These are phyloP conservation scores for Trametes elegans DNA, from an alignment of 768 basidiomycete genomes.

Conservation along the genomic window DNA sequence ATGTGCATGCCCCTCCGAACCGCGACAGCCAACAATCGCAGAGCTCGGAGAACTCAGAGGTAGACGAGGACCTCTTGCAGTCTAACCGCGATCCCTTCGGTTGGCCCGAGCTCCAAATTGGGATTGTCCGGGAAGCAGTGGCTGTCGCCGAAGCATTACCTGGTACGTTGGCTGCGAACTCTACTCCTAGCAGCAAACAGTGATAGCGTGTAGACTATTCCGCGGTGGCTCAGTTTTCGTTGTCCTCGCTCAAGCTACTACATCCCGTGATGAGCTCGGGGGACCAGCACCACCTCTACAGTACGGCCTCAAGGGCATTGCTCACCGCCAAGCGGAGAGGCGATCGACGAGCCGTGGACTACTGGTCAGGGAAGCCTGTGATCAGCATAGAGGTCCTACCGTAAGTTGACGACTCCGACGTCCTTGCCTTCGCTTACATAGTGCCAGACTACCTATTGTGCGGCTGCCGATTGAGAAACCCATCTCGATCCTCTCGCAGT, in stretches of 20 bases:
- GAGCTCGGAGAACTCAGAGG: slow-evolving; percentile 3
- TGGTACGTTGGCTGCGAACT: slow-evolving; percentile 47
- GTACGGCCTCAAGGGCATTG: slow-evolving; percentile 70
- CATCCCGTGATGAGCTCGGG: slow-evolving; percentile 62
- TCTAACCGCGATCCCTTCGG: slow-evolving; percentile 62
- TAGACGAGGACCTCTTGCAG: slow-evolving; percentile 40
- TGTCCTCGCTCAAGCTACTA: slow-evolving; percentile 80
- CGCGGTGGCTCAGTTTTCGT: slow-evolving; percentile 82
- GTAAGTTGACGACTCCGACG: slow-evolving; percentile 44
- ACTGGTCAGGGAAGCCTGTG: slow-evolving; percentile 84
- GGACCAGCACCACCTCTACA: slow-evolving; percentile 81
- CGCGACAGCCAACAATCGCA: slow-evolving; percentile 7
- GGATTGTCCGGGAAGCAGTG: slow-evolving; percentile 89
- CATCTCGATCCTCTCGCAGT: slow-evolving; percentile 47
- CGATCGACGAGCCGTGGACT: slow-evolving; percentile 65
- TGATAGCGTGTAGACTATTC: slow-evolving; percentile 59
- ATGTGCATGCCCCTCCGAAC: slow-evolving; percentile 1
- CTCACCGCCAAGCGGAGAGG: slow-evolving; percentile 77
- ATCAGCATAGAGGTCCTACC: slow-evolving; percentile 74
- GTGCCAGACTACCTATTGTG: slow-evolving; percentile 60
- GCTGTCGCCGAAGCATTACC: slow-evolving; percentile 89
- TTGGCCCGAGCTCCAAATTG: slow-evolving; percentile 94
- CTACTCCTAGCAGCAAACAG: not conserved
- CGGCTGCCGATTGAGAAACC: slow-evolving; percentile 76
- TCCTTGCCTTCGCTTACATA: slow-evolving; percentile 4